Evolutionary conservation across 352 stramenopile species (phyloP).

Genomic region (Phytophthora niederhauseri): DNA sequence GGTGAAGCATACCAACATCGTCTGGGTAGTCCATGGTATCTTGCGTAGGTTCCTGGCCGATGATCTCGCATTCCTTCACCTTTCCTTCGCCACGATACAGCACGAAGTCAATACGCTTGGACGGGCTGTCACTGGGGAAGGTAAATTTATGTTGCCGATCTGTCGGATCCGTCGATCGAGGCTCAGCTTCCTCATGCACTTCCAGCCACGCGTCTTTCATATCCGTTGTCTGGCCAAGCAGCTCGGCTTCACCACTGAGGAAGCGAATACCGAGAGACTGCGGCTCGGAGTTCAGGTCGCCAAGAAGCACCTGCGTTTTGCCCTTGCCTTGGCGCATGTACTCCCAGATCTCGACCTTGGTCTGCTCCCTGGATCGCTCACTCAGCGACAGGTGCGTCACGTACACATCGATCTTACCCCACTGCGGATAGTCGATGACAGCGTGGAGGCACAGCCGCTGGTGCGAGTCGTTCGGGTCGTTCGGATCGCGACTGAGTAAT

Average conservation of each 20-base stretch:
- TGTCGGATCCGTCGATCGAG: conserved; percentile 47
- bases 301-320: conserved; percentile 77
- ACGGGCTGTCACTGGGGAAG: conserved; percentile 84
- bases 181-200: conserved; percentile 60
- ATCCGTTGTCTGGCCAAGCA: conserved; percentile 64
- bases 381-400: conserved; percentile 88
- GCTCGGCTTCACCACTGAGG: conserved; percentile 61
- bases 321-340: conserved; percentile 75
- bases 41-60: conserved; percentile 73
- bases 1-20: conserved; percentile 81
- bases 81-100: conserved; percentile 69
- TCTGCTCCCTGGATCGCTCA: conserved; percentile 72
- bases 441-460: conserved; percentile 86
- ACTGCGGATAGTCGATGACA: conserved; percentile 66
- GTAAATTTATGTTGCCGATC: conserved; percentile 74
- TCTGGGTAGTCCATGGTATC: conserved; percentile 62
- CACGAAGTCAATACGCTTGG: conserved; percentile 91
- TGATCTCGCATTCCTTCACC: conserved; percentile 72
- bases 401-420: conserved; percentile 83
- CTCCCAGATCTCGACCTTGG: conserved; percentile 81
- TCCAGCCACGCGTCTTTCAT: conserved; percentile 83
- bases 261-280: conserved; percentile 83
- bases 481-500: conserved; percentile 76
- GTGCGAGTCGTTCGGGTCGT: conserved; percentile 86
- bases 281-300: conserved; percentile 89